Conservation (phyloP, 2,329 filamentous ascomycete species). For the Cladosporium sp. region DNA sequence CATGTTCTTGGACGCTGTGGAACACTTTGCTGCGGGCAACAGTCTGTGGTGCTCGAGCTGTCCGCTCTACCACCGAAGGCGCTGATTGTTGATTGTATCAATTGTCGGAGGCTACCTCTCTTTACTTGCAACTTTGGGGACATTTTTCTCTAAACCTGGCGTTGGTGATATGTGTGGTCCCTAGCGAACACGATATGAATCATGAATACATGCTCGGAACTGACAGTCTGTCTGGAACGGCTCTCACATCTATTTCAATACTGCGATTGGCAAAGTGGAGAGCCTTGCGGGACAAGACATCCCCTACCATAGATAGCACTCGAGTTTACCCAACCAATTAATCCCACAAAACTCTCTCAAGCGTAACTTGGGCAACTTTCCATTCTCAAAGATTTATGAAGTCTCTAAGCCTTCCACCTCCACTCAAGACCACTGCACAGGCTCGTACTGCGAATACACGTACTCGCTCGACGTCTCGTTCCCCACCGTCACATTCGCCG, state of each 20-base stretch:
- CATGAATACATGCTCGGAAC: background rate
- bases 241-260: background rate
- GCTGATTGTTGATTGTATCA: background rate
- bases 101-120: background rate
- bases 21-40: constrained; percentile 6
- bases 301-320: background rate
- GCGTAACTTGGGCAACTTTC: background rate
- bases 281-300: background rate
- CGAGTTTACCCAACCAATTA: background rate
- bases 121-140: background rate
- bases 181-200: background rate
- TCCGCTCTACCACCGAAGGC: background rate
- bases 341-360: background rate
- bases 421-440: background rate
- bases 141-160: background rate
- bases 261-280: background rate
- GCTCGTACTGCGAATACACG: constrained; percentile 18
- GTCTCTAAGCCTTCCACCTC: background rate
- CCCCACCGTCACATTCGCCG: constrained; percentile 26
- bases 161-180: background rate
- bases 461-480: constrained; percentile 21
- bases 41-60: constrained; percentile 14
- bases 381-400: too few relatives aligned
- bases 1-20: constrained; percentile 10
- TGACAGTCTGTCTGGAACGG: background rate